Evolutionary conservation across 768 basidiomycete genomes (phyloP).

Genomic region (Xerocomus spinulosus): DNA sequence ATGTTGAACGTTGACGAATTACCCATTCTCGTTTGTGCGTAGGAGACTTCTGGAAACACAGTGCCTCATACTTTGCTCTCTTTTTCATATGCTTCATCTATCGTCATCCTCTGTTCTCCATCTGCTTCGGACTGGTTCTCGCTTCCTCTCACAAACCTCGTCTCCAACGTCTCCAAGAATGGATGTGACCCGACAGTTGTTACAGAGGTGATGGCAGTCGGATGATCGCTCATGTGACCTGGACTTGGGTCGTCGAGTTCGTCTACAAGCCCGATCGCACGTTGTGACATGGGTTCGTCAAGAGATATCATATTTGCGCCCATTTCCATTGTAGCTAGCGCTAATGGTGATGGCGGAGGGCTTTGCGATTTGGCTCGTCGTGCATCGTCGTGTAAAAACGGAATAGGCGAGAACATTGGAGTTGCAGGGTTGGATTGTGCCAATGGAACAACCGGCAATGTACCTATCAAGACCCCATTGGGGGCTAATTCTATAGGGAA

Average conservation of each 20-base stretch:
- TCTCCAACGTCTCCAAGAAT: slow-evolving; percentile 52
- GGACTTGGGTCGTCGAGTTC: slow-evolving; percentile 82
- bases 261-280: slow-evolving; percentile 73
- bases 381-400: slow-evolving; percentile 81
- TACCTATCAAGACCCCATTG: slow-evolving; percentile 25
- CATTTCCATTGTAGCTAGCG: slow-evolving; percentile 39
- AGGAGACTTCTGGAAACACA: not conserved
- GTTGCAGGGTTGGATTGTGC: slow-evolving; percentile 63
- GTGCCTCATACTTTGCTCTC: slow-evolving; percentile 47
- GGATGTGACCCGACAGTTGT: slow-evolving; percentile 47
- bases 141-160: slow-evolving; percentile 57
- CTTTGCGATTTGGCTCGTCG: slow-evolving; percentile 75
- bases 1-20: slow-evolving; percentile 1
- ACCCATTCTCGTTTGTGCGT: slow-evolving; percentile 1
- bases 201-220: slow-evolving; percentile 63
- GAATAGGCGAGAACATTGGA: slow-evolving; percentile 82
- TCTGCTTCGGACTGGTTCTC: slow-evolving; percentile 26
- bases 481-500: slow-evolving; percentile 49
- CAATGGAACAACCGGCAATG: slow-evolving; percentile 41
- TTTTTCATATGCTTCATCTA: slow-evolving; percentile 44
- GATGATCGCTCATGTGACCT: slow-evolving; percentile 80
- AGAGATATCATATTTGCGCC: slow-evolving; percentile 33
- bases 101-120: slow-evolving; percentile 36
- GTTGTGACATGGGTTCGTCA: slow-evolving; percentile 36
- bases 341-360: slow-evolving; percentile 71